Evolutionary conservation across 1,139 yeast genomes (phyloP).

Genomic region (Casaregolazyma suthepensis): DNA sequence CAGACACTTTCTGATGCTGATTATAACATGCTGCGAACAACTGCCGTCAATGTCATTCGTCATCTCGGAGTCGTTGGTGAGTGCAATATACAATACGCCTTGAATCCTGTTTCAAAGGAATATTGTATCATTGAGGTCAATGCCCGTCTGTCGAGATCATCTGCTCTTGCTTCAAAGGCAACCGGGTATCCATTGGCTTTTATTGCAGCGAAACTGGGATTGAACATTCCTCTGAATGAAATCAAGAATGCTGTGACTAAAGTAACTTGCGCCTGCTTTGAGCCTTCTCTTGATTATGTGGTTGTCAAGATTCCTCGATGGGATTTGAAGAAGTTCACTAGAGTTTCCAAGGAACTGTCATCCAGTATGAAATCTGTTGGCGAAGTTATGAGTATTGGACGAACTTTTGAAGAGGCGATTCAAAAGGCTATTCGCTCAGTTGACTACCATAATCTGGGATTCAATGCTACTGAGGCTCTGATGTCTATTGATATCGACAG

Average conservation of each 20-base stretch:
- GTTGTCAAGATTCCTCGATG: slow-evolving; percentile 99
- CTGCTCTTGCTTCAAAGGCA: slow-evolving; percentile 97
- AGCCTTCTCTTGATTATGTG: slow-evolving; percentile 95
- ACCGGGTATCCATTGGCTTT: slow-evolving; percentile 98
- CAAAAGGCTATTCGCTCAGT: slow-evolving; percentile 97
- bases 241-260: slow-evolving; percentile 91
- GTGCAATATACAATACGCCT: slow-evolving; percentile 96
- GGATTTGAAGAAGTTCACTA: slow-evolving; percentile 94
- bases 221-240: slow-evolving; percentile 88
- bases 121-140: slow-evolving; percentile 97
- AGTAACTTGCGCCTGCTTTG: slow-evolving; percentile 94
- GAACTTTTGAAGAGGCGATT: slow-evolving; percentile 96
- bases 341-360: slow-evolving; percentile 82
- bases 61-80: slow-evolving; percentile 99
- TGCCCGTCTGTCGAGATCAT: slow-evolving; percentile 95
- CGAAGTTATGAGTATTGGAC: slow-evolving; percentile 97
- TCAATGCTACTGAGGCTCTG: slow-evolving; percentile 78
- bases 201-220: slow-evolving; percentile 95
- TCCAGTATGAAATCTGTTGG: slow-evolving; percentile 99
- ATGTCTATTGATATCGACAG: slow-evolving; percentile 86
- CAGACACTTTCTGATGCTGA: slow-evolving; percentile 97
- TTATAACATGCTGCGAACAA: slow-evolving; percentile 95
- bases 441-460: slow-evolving; percentile 91
- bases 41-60: slow-evolving; percentile 95
- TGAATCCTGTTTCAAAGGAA: slow-evolving; percentile 89